These are phyloP conservation scores for Neotropicomus parvogracilis DNA, from an alignment of 1,284 basidiomycete species.

Conservation along the genomic window DNA sequence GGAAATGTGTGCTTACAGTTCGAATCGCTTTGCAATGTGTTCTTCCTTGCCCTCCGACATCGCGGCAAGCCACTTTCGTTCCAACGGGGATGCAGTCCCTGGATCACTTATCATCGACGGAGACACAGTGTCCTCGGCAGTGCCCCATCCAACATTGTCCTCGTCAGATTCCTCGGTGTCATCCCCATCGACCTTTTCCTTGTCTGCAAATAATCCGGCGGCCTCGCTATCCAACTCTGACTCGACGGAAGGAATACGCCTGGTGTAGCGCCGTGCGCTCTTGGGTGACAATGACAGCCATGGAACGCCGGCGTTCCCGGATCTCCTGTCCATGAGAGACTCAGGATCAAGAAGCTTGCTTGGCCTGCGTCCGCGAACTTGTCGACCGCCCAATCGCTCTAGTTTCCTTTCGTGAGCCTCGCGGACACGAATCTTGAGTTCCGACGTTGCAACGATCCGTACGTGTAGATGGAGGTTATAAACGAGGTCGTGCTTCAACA, in stretches of 20 bases:
- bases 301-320: slow-evolving; percentile 25
- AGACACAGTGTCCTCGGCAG: slow-evolving; percentile 49
- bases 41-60: slow-evolving; percentile 80
- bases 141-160: slow-evolving; percentile 46
- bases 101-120: slow-evolving; percentile 78
- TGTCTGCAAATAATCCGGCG: slow-evolving; percentile 24
- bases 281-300: slow-evolving; percentile 54
- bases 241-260: slow-evolving; percentile 43
- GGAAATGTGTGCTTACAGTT: slow-evolving; percentile 49
- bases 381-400: slow-evolving; percentile 34
- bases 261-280: slow-evolving; percentile 42
- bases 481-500: slow-evolving; percentile 83
- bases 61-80: slow-evolving; percentile 75
- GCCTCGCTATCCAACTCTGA: slow-evolving; percentile 41
- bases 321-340: slow-evolving; percentile 22
- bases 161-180: slow-evolving; percentile 37
- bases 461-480: slow-evolving; percentile 84
- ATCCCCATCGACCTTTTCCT: slow-evolving; percentile 33
- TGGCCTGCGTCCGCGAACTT: slow-evolving; percentile 22
- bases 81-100: slow-evolving; percentile 70
- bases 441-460: slow-evolving; percentile 75
- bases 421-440: slow-evolving; percentile 68
- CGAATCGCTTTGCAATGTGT: slow-evolving; percentile 58
- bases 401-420: slow-evolving; percentile 43
- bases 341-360: slow-evolving; percentile 24